Base-by-base conservation (phyloP, 345 rosid species). In the Eucalyptus regnans region DNA sequence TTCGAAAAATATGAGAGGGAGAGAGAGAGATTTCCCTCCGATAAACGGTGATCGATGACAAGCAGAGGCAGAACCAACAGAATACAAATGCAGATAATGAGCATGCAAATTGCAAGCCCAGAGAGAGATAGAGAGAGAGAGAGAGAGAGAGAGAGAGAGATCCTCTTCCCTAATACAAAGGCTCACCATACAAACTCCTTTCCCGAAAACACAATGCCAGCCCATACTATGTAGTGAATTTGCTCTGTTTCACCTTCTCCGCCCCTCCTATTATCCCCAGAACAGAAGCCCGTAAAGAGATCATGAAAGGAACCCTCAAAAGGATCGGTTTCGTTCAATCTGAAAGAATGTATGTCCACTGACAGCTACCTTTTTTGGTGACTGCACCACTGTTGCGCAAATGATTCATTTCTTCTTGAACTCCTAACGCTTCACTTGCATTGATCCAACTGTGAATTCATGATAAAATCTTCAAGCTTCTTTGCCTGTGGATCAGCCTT, bases 401-500 rank as follows among this genome's bases (percentile, higher is more conserved):
- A 64, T 64, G 41, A 64, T 64, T 14, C 15, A 50, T 64, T 58
- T 16, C 46, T 31, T 49, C 91, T n/a, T 64, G 41, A 64, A 14
- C 76, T 64, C 33, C 76, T 15, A 64, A 64, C 37, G 87, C 33
- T 92, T 97, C 94, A 96, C 90, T 95, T 95, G 99, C 99, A 98
- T 88, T 95, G 99, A 92, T 93, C 96, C 52, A 90, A 85, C 86
- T 93, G 95, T 11, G 94, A 92, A 90, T 91, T 96, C 54, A 92
- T 92, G 43, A 98, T 91, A 16, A 96, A 94, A 60, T 94, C 96
- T 88, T 94, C 97, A 3, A 98, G 91, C 92, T 90, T 96, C 92
- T 93, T 95, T 6, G 97, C 97, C 88, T 94, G 97, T 88, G 93
- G 96, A 23, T 99, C 99, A n/a, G 97, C 96, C 90, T 91, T 98